Base-by-base conservation (phyloP, 805 yeast genomes). In the Metschnikowia reukaufii region DNA sequence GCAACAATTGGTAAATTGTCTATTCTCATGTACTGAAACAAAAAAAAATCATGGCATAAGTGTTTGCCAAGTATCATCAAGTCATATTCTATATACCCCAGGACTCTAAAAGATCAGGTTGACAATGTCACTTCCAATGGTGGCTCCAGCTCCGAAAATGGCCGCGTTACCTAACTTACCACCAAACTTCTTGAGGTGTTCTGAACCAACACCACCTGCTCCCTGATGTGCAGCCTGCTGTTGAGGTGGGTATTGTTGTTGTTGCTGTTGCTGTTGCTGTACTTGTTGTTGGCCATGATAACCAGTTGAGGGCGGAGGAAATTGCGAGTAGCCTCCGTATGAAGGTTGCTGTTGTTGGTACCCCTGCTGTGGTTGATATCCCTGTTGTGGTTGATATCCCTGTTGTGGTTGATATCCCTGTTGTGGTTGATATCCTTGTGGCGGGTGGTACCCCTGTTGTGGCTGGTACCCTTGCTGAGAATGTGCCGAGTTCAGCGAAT, bases 141-240 rank as follows among this genome's bases (percentile, higher is more conserved):
- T 84, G 33, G 97, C 96, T 73, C 98, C 98, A 8, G 96, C 97
- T 67, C 97, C 97, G 55, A 89, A 92, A 40, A 91, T 81, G 30
- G 95, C 91, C n/a, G 97, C 95, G 56, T 89, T 82, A 49, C 96
- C 96, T 49, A 91, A 70, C 66, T 88, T 85, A 52, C 86, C 76
- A 20, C 95, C 95, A 56, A 88, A 80, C 59, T 77, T 83, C 66
- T 80, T 81, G 48, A 84, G 53, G 36, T 67, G 73, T 10, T 62
- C 55, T 27, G 65, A 68, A 15, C 50, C 47, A 16, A 13, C 13
- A 15, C 39, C 15, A 9, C 29, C 35, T 8, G 9, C 3, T 17
- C 33, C 27, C 8, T 34, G 36, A 4, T 33, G 31, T 1, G 39
- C 51, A 2, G 54, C 48, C 23, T 52, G 60, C 34, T 47, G 45